A percentile compares a stretch with the other conserved stretches of the same genome.
Conservation (phyloP, 352 stramenopile species). For the Pythium monospermum region DNA sequence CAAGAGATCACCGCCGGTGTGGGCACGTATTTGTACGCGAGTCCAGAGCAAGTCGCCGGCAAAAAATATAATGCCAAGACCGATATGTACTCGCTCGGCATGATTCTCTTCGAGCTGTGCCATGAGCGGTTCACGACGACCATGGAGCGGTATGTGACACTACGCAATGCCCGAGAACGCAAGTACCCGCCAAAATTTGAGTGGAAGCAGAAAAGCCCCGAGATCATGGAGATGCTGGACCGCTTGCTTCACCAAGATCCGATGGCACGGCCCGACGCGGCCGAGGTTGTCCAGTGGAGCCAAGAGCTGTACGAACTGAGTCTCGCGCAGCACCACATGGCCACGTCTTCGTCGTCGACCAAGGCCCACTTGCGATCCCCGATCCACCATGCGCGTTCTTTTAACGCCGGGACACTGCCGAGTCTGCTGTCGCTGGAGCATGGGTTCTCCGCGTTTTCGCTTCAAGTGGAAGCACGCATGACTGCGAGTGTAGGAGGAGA, state of each 20-base stretch:
- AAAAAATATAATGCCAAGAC: conserved; percentile 91
- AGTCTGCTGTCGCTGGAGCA: not conserved
- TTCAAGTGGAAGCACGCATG: conserved; percentile 59
- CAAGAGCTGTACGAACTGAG: conserved; percentile 69
- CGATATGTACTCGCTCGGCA: conserved; percentile 88
- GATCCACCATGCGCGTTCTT: conserved; percentile 14
- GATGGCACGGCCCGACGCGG: conserved; percentile 39
- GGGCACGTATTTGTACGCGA: conserved; percentile 89
- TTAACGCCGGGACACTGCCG: conserved; percentile 14
- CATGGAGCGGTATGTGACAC: conserved; percentile 86
- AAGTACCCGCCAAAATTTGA: conserved; percentile 51
- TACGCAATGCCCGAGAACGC: conserved; percentile 70
- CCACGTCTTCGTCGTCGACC: conserved; percentile 5
- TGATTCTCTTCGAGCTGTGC: conserved; percentile 91
- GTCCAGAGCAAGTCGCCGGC: conserved; percentile 85
- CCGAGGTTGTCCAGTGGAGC: conserved; percentile 75
- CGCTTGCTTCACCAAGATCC: conserved; percentile 55
- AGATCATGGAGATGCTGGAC: conserved; percentile 67
- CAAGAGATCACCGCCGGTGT: conserved; percentile 83
- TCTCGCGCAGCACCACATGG: conserved; percentile 36
- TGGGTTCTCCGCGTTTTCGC: conserved; percentile 24
- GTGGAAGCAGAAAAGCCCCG: conserved; percentile 47
- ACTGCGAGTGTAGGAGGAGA: conserved; percentile 29
- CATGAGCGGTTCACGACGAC: conserved; percentile 85
- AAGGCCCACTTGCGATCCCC: conserved; percentile 20